Evolutionary conservation across 108 stramenopile species (phyloP).

Genomic region (Stephanodiscus triporus): DNA sequence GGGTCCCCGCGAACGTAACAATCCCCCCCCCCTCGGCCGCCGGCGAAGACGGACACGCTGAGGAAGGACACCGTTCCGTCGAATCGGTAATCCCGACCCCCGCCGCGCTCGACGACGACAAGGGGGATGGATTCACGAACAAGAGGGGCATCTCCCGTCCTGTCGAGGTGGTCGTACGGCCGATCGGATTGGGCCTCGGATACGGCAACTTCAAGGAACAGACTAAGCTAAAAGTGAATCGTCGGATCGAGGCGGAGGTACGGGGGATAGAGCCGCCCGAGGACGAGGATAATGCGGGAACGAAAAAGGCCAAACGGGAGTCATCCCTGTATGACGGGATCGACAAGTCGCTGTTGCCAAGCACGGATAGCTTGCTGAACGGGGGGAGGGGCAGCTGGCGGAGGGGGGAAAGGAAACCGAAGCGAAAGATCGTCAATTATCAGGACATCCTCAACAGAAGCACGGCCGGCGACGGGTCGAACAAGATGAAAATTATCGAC

Average conservation of each 20-base stretch:
- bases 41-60: slow-evolving; percentile 8
- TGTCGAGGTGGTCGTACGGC: slow-evolving; percentile 93
- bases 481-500: slow-evolving; percentile 67
- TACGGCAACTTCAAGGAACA: slow-evolving; percentile 89
- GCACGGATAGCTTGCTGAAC: slow-evolving; percentile 60
- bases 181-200: slow-evolving; percentile 84
- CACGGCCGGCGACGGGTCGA: slow-evolving; percentile 5
- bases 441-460: slow-evolving; percentile 57
- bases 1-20: neutral
- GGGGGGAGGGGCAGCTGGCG: slow-evolving; percentile 56
- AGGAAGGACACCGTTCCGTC: neutral
- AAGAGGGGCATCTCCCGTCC: slow-evolving; percentile 82
- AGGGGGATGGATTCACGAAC: slow-evolving; percentile 12
- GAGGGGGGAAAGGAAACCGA: slow-evolving; percentile 41
- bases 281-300: slow-evolving; percentile 19
- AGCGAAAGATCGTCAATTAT: slow-evolving; percentile 65
- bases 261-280: slow-evolving; percentile 56
- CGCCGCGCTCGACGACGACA: neutral
- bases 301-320: slow-evolving; percentile 23
- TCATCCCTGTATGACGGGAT: slow-evolving; percentile 30
- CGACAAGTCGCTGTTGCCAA: slow-evolving; percentile 62
- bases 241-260: slow-evolving; percentile 80
- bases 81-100: neutral
- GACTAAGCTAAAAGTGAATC: slow-evolving; percentile 73
- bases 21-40: slow-evolving; percentile 1